These are phyloP conservation scores for Hanseniaspora uvarum DNA, from an alignment of 1,139 yeast species.

Conservation along the genomic window DNA sequence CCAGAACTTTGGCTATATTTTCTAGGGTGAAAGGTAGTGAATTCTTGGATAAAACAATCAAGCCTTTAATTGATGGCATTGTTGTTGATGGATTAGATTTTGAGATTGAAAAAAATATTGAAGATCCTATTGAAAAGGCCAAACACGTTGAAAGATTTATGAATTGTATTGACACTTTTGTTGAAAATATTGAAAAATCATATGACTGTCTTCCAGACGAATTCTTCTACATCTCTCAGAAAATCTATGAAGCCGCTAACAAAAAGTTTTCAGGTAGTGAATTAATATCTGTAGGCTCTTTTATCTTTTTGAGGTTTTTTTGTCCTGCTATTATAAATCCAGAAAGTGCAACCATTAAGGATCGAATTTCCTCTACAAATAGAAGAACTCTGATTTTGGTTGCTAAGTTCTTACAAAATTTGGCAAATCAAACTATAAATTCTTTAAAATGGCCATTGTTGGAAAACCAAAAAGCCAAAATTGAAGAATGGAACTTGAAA, in stretches of 20 bases:
- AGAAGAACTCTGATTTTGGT: constrained; percentile 69
- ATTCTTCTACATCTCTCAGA: constrained; percentile 62
- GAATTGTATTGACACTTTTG: constrained; percentile 47
- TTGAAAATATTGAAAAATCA: constrained; percentile 53
- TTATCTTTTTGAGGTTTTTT: constrained; percentile 69
- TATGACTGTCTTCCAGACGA: constrained; percentile 56
- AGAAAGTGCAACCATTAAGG: constrained; percentile 46
- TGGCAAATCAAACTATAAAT: constrained; percentile 67
- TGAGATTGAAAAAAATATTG: constrained; percentile 52
- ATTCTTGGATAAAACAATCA: constrained; percentile 45
- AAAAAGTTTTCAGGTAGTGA: constrained; percentile 55
- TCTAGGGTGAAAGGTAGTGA: constrained; percentile 56
- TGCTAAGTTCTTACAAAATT: constrained; percentile 75
- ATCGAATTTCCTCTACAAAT: constrained; percentile 35
- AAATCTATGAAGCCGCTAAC: constrained; percentile 54
- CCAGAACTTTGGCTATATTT: constrained; percentile 61
- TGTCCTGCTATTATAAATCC: constrained; percentile 93
- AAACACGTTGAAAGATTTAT: constrained; percentile 45
- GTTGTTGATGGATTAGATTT: constrained; percentile 43
- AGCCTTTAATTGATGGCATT: constrained; percentile 47
- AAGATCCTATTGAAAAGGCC: constrained; percentile 35
- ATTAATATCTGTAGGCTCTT: constrained; percentile 73
- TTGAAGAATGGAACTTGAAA: constrained; percentile 38
- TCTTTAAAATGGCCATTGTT: constrained; percentile 54
- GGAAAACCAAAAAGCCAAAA: constrained; percentile 35